phyloP scores from a whole-genome alignment of 495 filamentous ascomycete species.

The Ramalina intermedia region DNA sequence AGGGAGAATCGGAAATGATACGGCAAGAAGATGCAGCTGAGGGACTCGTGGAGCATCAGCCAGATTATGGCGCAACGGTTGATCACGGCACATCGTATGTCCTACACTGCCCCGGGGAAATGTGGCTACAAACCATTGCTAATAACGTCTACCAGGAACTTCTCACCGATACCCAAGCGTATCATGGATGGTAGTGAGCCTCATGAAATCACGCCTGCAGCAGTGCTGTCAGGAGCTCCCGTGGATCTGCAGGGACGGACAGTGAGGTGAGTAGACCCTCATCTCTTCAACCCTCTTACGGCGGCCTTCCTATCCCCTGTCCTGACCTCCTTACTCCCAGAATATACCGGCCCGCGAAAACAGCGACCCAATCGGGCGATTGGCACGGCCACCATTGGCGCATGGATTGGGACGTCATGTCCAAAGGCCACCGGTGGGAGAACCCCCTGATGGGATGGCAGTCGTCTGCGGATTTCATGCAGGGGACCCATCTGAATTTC shows the following conservation, averaged over 20 bases:
- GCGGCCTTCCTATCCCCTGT: background rate
- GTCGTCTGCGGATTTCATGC: slow-evolving; percentile 83
- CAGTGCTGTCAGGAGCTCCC: slow-evolving; percentile 81
- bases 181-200: slow-evolving; percentile 85
- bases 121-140: too few species aligned
- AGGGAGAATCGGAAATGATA: slow-evolving; percentile 26
- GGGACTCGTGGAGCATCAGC: slow-evolving; percentile 48
- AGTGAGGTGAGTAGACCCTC: slow-evolving; percentile 51
- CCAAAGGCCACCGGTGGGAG: slow-evolving; percentile 89
- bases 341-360: slow-evolving; percentile 79
- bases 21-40: slow-evolving; percentile 36
- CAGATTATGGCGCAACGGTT: slow-evolving; percentile 62
- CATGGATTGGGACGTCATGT: slow-evolving; percentile 95
- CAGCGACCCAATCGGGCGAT: slow-evolving; percentile 84
- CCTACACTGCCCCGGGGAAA: background rate
- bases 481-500: slow-evolving; percentile 82
- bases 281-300: background rate
- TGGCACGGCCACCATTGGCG: slow-evolving; percentile 77
- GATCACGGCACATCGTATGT: slow-evolving; percentile 74
- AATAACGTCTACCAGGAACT: slow-evolving; percentile 42
- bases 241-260: slow-evolving; percentile 85
- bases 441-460: slow-evolving; percentile 98
- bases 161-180: slow-evolving; percentile 75
- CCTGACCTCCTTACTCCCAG: slow-evolving; percentile 27
- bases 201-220: slow-evolving; percentile 58